Evolutionary conservation across 169 alveolate species (phyloP).

Genomic region (Theileria equi): DNA sequence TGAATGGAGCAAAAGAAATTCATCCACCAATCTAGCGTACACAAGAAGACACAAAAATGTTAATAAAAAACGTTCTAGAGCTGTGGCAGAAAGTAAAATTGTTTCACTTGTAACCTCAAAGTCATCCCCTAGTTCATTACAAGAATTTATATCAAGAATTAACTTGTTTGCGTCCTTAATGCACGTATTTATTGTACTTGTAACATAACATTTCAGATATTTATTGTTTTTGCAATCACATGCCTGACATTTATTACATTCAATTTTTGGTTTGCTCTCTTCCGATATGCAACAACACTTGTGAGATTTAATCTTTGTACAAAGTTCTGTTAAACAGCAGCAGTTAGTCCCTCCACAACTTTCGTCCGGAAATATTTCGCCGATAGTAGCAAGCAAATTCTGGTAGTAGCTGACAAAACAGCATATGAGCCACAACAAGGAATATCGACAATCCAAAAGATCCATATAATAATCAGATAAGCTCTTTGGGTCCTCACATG

Average conservation of each 20-base stretch:
- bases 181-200: not conserved
- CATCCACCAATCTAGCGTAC: slow-evolving; percentile 8
- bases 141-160: slow-evolving; percentile 3
- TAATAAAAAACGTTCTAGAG: not conserved
- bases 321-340: not conserved
- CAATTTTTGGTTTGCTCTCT: too few species aligned
- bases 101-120: not conserved
- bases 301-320: not conserved
- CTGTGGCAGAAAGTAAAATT: not conserved
- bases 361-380: not conserved
- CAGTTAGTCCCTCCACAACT: not conserved
- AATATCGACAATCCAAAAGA: not conserved
- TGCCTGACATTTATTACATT: not conserved
- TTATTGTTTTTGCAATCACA: not conserved
- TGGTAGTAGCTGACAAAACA: not conserved
- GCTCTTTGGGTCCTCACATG: slow-evolving; percentile 5
- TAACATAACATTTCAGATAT: not conserved
- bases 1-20: not conserved
- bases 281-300: slow-evolving; percentile 3
- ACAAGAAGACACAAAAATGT: not conserved
- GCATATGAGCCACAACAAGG: slow-evolving; percentile 3
- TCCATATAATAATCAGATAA: not conserved
- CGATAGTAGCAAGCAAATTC: not conserved
- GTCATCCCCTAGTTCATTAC: not conserved
- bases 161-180: slow-evolving; percentile 5